A percentile compares a stretch with the other conserved stretches of the same genome.
Conservation (phyloP, 164 flowering plant species). For the Chimonanthus salicifolius region DNA sequence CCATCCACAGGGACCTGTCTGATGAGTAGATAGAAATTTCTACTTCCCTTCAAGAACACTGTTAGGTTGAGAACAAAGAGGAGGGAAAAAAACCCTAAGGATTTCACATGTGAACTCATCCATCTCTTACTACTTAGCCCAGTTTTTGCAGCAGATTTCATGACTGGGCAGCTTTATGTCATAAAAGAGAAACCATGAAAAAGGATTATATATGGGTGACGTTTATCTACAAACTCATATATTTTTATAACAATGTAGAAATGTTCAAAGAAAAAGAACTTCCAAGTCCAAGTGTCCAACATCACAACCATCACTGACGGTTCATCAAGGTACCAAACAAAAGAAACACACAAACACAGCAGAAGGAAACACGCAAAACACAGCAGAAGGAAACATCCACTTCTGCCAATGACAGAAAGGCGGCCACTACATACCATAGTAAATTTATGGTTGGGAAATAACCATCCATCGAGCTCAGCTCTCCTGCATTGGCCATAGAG, state of each 20-base stretch:
- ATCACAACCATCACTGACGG: neutral
- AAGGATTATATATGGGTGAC: neutral
- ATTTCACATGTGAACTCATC: too few relatives aligned
- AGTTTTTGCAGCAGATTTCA: neutral
- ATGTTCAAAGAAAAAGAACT: too few relatives aligned
- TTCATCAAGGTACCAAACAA: too few relatives aligned
- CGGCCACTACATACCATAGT: neutral
- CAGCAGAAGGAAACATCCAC: neutral
- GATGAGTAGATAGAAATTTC: too few relatives aligned
- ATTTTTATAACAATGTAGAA: too few relatives aligned
- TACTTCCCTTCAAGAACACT: too few relatives aligned
- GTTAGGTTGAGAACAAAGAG: too few relatives aligned
- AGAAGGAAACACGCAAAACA: neutral
- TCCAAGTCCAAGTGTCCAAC: neutral
- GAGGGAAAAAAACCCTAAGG: too few relatives aligned
- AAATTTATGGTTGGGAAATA: neutral
- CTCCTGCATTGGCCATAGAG: neutral
- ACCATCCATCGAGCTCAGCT: neutral
- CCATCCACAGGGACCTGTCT: too few relatives aligned
- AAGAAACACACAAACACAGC: neutral
- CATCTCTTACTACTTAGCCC: neutral
- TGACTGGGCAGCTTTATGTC: neutral
- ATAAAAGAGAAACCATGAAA: neutral
- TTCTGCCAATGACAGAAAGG: neutral
- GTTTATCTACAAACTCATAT: neutral